Percentiles rank a stretch among this genome's conserved stretches.
Evolutionary conservation across 257 asterid genomes (phyloP).

Genomic region (Cordia subcordata): DNA sequence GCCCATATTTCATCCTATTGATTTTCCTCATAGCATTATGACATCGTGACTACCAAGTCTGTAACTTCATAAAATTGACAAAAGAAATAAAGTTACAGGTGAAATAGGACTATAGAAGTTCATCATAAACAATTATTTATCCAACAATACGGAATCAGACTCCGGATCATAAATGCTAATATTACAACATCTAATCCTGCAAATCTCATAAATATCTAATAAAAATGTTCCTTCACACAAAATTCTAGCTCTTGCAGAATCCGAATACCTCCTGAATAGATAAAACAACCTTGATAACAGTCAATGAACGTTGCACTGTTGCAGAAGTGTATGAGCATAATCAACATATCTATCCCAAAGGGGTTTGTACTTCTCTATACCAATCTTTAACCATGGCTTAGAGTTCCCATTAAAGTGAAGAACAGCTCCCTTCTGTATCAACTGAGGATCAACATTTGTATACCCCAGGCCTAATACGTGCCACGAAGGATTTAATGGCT

Average conservation of each 20-base stretch:
- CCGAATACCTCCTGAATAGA: background rate
- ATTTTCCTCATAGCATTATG: no score
- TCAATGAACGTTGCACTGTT: conserved; percentile 36
- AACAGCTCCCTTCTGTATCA: conserved; percentile 45
- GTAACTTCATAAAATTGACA: background rate
- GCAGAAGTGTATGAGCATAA: conserved; percentile 34
- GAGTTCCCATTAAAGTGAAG: conserved; percentile 43
- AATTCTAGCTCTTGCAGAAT: background rate
- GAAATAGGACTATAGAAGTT: no score
- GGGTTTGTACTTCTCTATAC: conserved; percentile 42
- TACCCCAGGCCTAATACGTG: conserved; percentile 48
- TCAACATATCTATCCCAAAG: conserved; percentile 40
- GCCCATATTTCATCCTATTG: no score
- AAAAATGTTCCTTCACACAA: conserved; percentile 7
- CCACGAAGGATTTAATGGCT: conserved; percentile 40
- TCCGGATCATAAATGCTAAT: background rate
- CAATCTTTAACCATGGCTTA: conserved; percentile 50
- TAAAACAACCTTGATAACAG: background rate
- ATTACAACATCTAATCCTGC: conserved; percentile 1
- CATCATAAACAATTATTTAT: no score
- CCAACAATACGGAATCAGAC: no score
- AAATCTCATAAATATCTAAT: background rate
- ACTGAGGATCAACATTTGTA: conserved; percentile 32
- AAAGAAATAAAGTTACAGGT: background rate
- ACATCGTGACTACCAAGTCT: background rate